Percentiles rank a stretch among this genome's conserved stretches.
Conservation (phyloP, 768 basidiomycete species). For the Macrocybe gigantea region DNA sequence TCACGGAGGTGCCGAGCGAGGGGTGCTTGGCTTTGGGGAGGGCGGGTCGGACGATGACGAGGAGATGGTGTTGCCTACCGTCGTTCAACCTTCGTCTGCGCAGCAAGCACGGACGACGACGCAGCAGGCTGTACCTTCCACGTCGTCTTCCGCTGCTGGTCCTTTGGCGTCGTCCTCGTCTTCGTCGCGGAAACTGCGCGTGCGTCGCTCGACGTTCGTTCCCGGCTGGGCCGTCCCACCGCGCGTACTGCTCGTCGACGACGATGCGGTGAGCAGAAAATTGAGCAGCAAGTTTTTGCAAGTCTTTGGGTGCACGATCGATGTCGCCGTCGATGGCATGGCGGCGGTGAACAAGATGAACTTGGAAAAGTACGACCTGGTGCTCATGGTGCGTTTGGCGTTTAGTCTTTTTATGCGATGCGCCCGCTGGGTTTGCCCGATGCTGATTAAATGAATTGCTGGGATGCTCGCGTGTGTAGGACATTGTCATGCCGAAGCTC, state of each 20-base stretch:
- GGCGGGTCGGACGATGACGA: background rate
- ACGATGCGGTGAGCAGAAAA: slow-evolving; percentile 87
- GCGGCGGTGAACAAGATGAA: slow-evolving; percentile 96
- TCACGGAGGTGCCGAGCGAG: no score
- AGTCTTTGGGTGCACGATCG: slow-evolving; percentile 92
- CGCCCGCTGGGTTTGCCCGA: background rate
- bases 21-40: background rate
- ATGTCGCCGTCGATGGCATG: slow-evolving; percentile 91
- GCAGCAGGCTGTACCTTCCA: background rate
- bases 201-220: slow-evolving; percentile 74
- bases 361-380: slow-evolving; percentile 90
- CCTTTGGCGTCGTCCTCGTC: background rate
- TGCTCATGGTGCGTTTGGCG: slow-evolving; percentile 71
- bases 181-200: slow-evolving; percentile 43
- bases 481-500: slow-evolving; percentile 91
- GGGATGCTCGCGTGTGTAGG: slow-evolving; percentile 37
- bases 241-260: slow-evolving; percentile 88
- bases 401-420: slow-evolving; percentile 4
- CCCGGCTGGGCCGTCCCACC: slow-evolving; percentile 92
- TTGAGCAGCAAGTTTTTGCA: slow-evolving; percentile 90
- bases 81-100: background rate
- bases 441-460: background rate
- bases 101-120: background rate
- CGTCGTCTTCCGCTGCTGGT: background rate
- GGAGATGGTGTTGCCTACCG: background rate